A percentile compares a stretch with the other conserved stretches of the same genome.
Conservation (phyloP, 495 filamentous ascomycete species). For the Friedmanniomyces simplex region DNA sequence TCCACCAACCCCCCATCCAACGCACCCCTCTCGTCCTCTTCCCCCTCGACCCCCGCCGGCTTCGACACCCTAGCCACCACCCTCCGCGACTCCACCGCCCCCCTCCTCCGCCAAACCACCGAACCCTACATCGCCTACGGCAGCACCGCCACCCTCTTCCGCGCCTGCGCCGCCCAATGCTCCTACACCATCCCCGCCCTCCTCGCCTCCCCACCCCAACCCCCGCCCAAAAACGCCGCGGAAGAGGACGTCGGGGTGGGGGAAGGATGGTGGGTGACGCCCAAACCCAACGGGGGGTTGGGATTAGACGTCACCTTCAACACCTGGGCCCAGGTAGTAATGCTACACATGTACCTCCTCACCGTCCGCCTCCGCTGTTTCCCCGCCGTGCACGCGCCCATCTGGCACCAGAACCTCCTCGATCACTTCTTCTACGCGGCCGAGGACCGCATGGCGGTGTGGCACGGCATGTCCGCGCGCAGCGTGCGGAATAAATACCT, state of each 20-base stretch:
- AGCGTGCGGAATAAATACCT: conserved; percentile 70
- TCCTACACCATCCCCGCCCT: conserved; percentile 48
- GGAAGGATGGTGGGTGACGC: conserved; percentile 68
- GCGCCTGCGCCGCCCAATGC: conserved; percentile 64
- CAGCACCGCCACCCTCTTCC: conserved; percentile 66
- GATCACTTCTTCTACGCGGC: conserved; percentile 92
- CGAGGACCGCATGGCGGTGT: conserved; percentile 71
- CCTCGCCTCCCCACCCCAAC: conserved; percentile 18
- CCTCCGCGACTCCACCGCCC: conserved; percentile 1
- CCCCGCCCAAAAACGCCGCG: conserved; percentile 52
- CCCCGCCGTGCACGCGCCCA: conserved; percentile 46
- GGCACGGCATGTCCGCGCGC: conserved; percentile 57
- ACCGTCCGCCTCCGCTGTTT: conserved; percentile 75
- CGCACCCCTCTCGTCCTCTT: no score
- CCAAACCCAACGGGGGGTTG: conserved; percentile 29
- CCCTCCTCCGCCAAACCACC: conserved; percentile 10
- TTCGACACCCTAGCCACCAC: conserved; percentile 8
- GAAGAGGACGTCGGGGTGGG: conserved; percentile 72
- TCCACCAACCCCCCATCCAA: no score
- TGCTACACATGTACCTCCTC: conserved; percentile 90
- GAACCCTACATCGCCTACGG: conserved; percentile 58
- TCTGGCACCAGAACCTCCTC: conserved; percentile 66
- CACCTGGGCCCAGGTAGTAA: conserved; percentile 90
- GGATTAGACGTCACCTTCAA: conserved; percentile 73
- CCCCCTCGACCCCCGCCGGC: neutral